Conservation (phyloP, 441 rosid species). For the Jatropha podagrica region DNA sequence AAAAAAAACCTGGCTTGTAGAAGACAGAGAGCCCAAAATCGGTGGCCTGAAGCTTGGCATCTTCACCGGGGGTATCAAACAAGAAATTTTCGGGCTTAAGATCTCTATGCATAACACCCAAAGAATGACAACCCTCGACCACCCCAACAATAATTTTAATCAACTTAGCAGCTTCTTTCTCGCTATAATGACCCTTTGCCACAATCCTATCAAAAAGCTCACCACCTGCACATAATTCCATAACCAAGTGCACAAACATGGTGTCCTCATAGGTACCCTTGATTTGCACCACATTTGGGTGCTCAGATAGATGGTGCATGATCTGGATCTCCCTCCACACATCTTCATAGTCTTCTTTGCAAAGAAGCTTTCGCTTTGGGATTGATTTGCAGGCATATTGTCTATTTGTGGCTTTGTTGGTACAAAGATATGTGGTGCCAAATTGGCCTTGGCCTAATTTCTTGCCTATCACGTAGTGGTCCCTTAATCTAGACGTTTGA, state of each 20-base stretch:
- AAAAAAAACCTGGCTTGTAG: conserved; percentile 67
- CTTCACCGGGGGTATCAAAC: conserved; percentile 62
- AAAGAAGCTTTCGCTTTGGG: conserved; percentile 71
- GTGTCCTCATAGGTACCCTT: conserved; percentile 73
- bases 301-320: conserved; percentile 86
- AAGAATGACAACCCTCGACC: conserved; percentile 77
- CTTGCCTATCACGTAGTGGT: conserved; percentile 59
- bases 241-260: conserved; percentile 70
- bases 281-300: conserved; percentile 64
- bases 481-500: conserved; percentile 60
- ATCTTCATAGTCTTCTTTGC: conserved; percentile 74
- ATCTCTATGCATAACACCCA: conserved; percentile 88
- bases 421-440: conserved; percentile 72
- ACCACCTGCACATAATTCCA: conserved; percentile 88
- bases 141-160: conserved; percentile 74
- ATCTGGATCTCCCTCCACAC: conserved; percentile 87
- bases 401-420: conserved; percentile 47
- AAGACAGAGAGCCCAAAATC: conserved; percentile 90
- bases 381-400: conserved; percentile 79
- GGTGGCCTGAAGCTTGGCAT: conserved; percentile 66
- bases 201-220: conserved; percentile 83
- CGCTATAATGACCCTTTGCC: conserved; percentile 74
- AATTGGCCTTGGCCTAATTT: conserved; percentile 88
- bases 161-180: conserved; percentile 74
- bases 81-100: conserved; percentile 92